These are phyloP conservation scores for Starmerella asiatica DNA, from an alignment of 805 yeast species.

Conservation along the genomic window DNA sequence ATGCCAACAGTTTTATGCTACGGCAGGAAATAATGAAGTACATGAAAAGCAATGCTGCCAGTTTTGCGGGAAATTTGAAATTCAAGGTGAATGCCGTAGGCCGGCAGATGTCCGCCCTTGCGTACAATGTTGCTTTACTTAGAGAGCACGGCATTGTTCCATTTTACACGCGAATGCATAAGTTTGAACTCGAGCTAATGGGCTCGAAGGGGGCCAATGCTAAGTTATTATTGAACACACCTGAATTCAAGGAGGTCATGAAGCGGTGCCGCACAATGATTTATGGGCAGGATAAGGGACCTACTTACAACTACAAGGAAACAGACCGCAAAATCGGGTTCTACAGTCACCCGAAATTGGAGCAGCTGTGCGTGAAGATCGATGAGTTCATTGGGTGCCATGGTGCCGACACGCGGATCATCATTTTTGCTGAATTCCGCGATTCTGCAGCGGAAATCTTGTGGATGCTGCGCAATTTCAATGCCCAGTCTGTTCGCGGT, in stretches of 20 bases:
- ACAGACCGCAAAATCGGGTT: slow-evolving; percentile 19
- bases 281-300: slow-evolving; percentile 21
- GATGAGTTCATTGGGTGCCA: slow-evolving; percentile 37
- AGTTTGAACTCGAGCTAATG: slow-evolving; percentile 30
- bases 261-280: slow-evolving; percentile 34
- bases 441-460: slow-evolving; percentile 85
- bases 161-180: slow-evolving; percentile 52
- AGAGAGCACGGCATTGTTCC: slow-evolving; percentile 72
- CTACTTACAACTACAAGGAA: slow-evolving; percentile 8
- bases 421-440: slow-evolving; percentile 76
- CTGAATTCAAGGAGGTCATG: slow-evolving; percentile 35
- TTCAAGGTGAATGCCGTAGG: slow-evolving; percentile 27
- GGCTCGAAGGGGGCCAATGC: slow-evolving; percentile 29
- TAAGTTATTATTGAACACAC: slow-evolving; percentile 49
- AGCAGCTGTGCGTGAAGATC: slow-evolving; percentile 44
- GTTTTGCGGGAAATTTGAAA: too few relatives aligned
- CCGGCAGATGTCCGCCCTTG: slow-evolving; percentile 53
- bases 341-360: slow-evolving; percentile 63
- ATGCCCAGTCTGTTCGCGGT: slow-evolving; percentile 37
- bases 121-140: slow-evolving; percentile 39
- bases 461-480: slow-evolving; percentile 33
- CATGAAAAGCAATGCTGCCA: slow-evolving; percentile 16
- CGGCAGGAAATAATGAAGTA: slow-evolving; percentile 50
- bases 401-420: slow-evolving; percentile 44
- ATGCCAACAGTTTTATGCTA: slow-evolving; percentile 28